Evolutionary conservation across 2,329 filamentous ascomycete species (phyloP).

Genomic region (Fusarium sacchari): DNA sequence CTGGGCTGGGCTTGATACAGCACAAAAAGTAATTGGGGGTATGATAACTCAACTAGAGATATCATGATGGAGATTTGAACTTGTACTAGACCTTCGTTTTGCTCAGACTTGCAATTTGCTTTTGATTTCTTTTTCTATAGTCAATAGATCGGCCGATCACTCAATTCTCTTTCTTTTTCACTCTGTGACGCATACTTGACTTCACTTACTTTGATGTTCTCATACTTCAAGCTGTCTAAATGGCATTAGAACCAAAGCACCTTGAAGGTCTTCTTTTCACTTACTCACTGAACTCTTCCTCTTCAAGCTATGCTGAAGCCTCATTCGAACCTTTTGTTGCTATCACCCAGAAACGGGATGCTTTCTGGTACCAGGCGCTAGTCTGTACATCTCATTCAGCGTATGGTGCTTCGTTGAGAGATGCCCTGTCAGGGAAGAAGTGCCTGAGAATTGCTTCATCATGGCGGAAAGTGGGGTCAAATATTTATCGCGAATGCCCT

Average conservation of each 20-base stretch:
- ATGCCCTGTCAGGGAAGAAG: background rate
- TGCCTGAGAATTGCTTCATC: rapidly evolving
- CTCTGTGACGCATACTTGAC: rapidly evolving
- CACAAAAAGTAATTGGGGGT: background rate
- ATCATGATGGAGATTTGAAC: background rate
- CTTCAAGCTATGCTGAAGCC: background rate
- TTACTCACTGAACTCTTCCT: rapidly evolving
- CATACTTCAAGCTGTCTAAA: background rate
- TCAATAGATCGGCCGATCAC: conserved; percentile 20
- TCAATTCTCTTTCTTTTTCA: rapidly evolving
- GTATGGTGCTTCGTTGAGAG: rapidly evolving
- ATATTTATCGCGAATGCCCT: background rate
- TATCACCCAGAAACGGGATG: rapidly evolving
- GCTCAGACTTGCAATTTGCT: background rate
- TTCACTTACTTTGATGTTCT: background rate
- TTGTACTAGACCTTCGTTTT: conserved; percentile 1
- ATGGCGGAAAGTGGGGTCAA: background rate
- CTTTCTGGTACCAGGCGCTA: rapidly evolving
- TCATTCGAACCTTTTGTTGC: rapidly evolving
- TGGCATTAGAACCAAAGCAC: no score
- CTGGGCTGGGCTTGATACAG: no score
- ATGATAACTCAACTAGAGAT: background rate
- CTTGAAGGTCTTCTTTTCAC: rapidly evolving
- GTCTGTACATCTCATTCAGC: rapidly evolving
- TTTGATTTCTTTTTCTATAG: background rate